Base-by-base conservation (phyloP, 805 yeast genomes). In the Komagataella phaffii region DNA sequence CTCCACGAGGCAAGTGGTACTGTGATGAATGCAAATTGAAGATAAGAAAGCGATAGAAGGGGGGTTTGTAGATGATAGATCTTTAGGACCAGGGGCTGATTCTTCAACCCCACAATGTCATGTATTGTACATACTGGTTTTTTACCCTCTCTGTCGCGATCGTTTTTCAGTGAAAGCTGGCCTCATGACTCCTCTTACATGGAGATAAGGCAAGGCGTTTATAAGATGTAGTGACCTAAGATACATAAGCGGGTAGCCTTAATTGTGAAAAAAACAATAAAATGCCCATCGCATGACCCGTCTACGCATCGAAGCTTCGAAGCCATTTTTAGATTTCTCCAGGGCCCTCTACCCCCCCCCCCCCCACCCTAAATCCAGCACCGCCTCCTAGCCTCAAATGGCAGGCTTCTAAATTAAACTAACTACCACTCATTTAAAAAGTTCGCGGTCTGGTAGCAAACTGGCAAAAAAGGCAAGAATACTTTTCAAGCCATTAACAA, bases 1-100 rank as follows among this genome's bases (percentile, higher is more conserved):
- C 91, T 4, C 98, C 97, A 2, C 85, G 83, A 69, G 89, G 89
- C 10, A 83, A 83, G 59, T 85, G 91, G 91, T 83, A 77, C 58
- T 85, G 91, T 62, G 81, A 82, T 52, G 86, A 81, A 54, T 85
- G 91, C 63, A 65, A 63, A 49, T 48, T 48, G 44, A 48, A 51
- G 44, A 40, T 43, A 4, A 51, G 46, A 24, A 51, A 40, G 40
- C 44, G 48, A 19, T 45, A 36, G n/a, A 24, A n/a, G 19, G 45
- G 17, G 6, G 7, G 17, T 6, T 6, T n/a, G 45, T 6, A 6
- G 7, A n/a, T 3, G 45, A 43, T 14, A 17, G 17, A 43, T 21
- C 23, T 21, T 21, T 1, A 21, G 23, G 23, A 21, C 23, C 23
- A 3, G 23, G 23, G 23, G 23, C 23, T 21, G 23, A 6, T 21